Evolutionary conservation across 352 stramenopile genomes (phyloP), one percentile per base, ranked within the genome.

Genomic region (Phytopythium aichiense): DNA sequence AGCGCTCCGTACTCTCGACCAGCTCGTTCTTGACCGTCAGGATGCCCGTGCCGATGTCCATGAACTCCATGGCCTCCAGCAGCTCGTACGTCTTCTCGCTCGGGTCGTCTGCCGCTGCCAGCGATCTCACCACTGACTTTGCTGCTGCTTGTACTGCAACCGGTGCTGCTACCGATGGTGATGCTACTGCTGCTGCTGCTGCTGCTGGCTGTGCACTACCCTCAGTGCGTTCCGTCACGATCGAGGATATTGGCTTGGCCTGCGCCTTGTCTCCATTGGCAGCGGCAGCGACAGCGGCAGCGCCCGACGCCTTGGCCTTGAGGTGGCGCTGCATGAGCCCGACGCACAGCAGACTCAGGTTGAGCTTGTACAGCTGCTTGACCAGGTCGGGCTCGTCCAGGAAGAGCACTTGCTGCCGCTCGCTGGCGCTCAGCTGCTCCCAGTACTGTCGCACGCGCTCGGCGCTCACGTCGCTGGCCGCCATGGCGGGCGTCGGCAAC

Each of bases 351-450:
- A 94, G 72, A 40, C 83, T 92, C 52, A 92, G 61, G 25, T 94
- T 94, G n/a, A 94, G 72, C 56, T 94, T 94, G 65, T 94, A 94
- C 4, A 94, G 69, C 56, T 92, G 83, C 71, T 92, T 94, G 12
- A 94, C 86, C 8, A 92, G 76, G 22, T 94, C 86, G 0, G 86
- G 76, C 1, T 92, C 78, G 60, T 92, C 83, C 61, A 94, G 65
- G 56, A 92, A 91, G 49, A 94, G 67, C 43, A 92, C 75, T 53
- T 91, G 83, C 42, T 90, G 81, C 6, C 86, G 78, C 49, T 92
- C 86, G 9, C 65, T 77, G 23, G 77, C 69, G 22, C 63, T 84
- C 43, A 94, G 73, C 12, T 75, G 67, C 25, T 90, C 72, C 86
- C 86, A 94, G 64, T 89, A 94, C 0, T 68, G 48, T 11, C 75